These are phyloP conservation scores for Mortierella sp. DNA, from an alignment of 371 early-diverging fungal species.

Conservation along the genomic window DNA sequence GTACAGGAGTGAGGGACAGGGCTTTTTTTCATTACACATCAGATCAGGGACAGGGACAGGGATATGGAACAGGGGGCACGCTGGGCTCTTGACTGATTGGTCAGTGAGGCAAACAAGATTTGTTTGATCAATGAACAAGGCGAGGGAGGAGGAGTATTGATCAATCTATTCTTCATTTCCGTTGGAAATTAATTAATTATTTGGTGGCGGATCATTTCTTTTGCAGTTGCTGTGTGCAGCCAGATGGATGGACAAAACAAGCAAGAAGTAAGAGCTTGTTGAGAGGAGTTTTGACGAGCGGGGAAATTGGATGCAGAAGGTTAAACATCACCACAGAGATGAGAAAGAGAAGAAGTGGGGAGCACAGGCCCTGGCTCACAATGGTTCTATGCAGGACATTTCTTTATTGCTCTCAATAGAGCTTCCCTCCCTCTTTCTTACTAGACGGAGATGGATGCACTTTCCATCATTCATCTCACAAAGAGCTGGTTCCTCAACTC, in stretches of 20 bases:
- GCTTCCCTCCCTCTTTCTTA: background rate
- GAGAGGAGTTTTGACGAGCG: background rate
- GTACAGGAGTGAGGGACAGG: too few relatives aligned
- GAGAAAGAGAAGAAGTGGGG: background rate
- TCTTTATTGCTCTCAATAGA: background rate
- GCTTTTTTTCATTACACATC: too few relatives aligned
- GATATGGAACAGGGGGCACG: background rate
- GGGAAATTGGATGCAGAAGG: background rate
- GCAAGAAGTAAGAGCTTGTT: background rate
- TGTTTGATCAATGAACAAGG: background rate
- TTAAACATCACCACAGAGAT: background rate
- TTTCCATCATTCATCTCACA: background rate
- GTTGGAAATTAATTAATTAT: background rate
- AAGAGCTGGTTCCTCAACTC: background rate
- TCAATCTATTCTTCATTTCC: background rate
- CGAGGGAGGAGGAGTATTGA: background rate
- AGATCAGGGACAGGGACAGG: background rate
- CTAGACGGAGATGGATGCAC: background rate
- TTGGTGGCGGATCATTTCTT: background rate
- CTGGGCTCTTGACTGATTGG: slow-evolving; percentile 5
- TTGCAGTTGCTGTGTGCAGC: background rate
- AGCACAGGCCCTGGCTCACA: slow-evolving; percentile 2
- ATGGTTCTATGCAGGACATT: background rate
- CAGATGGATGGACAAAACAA: background rate
- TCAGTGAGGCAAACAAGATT: background rate